Evolutionary conservation across 139 green algal species (phyloP).

Genomic region (Chlorella sp.): DNA sequence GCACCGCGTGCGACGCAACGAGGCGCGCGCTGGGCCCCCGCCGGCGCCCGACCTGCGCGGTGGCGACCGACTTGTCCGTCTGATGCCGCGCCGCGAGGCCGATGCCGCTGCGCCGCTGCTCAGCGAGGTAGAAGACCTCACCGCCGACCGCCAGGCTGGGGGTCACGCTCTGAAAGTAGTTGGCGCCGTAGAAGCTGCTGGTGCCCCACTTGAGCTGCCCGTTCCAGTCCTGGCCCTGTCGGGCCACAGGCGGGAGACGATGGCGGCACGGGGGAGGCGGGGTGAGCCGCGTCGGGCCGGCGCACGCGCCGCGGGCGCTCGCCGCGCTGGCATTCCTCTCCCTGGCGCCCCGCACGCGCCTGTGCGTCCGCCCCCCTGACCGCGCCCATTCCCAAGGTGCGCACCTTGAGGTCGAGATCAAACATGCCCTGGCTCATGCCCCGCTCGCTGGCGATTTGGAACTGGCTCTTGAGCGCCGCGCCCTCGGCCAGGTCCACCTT

Average conservation of each 20-base stretch:
- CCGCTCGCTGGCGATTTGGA: conserved; percentile 80
- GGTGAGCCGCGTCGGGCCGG: background rate
- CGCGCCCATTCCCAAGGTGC: too few relatives aligned
- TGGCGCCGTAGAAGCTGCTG: conserved; percentile 77
- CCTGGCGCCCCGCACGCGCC: too few relatives aligned
- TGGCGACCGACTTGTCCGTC: conserved; percentile 75
- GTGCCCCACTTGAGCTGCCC: conserved; percentile 95
- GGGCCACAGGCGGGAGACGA: background rate
- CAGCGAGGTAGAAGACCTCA: conserved; percentile 94
- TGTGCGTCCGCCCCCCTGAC: too few relatives aligned
- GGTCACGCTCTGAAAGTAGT: conserved; percentile 97
- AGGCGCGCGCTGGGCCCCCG: too few relatives aligned
- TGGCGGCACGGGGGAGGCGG: background rate
- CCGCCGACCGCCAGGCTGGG: conserved; percentile 73
- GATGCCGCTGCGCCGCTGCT: conserved; percentile 68
- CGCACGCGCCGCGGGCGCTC: too few relatives aligned
- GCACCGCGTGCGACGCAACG: too few relatives aligned
- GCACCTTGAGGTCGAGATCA: conserved; percentile 64
- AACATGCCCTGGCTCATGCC: conserved; percentile 72
- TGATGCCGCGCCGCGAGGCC: conserved; percentile 77
- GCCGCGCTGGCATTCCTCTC: too few relatives aligned
- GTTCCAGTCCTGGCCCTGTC: conserved; percentile 94
- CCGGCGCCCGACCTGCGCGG: too few relatives aligned
- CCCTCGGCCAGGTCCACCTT: conserved; percentile 83
- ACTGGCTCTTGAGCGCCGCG: conserved; percentile 81